Evolutionary conservation across 2,329 filamentous ascomycete genomes (phyloP).

Genomic region (Aspergillus candidus): DNA sequence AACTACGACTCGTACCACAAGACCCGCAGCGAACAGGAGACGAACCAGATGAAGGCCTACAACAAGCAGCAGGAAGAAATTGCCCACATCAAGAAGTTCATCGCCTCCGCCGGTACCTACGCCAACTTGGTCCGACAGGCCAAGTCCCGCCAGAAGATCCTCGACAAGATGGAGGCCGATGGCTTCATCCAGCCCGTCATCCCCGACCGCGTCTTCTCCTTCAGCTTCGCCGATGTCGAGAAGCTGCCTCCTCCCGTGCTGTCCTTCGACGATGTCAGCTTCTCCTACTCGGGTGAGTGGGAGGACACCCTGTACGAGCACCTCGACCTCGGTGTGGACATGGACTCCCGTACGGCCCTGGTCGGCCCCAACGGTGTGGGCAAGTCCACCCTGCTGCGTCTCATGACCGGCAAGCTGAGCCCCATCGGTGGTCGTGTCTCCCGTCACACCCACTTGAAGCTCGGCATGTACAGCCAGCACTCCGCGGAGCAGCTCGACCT

Average conservation of each 20-base stretch:
- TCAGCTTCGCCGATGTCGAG: slow-evolving; percentile 97
- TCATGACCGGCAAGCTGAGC: slow-evolving; percentile 93
- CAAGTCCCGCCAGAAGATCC: slow-evolving; percentile 98
- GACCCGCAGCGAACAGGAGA: slow-evolving; percentile 88
- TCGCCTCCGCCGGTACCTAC: slow-evolving; percentile 98
- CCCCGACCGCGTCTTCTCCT: slow-evolving; percentile 84
- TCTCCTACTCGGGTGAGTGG: slow-evolving; percentile 87
- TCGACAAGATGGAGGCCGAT: slow-evolving; percentile 99
- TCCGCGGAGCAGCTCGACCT: slow-evolving; percentile 96
- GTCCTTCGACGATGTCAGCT: slow-evolving; percentile 94
- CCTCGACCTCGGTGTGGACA: slow-evolving; percentile 97
- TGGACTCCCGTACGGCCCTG: slow-evolving; percentile 95
- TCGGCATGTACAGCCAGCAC: slow-evolving; percentile 97
- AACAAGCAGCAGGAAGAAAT: slow-evolving; percentile 99
- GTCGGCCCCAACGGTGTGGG: slow-evolving; percentile 99
- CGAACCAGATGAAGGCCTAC: slow-evolving; percentile 99
- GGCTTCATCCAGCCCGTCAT: slow-evolving; percentile 92
- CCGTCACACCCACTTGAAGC: slow-evolving; percentile 95
- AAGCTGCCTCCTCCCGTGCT: slow-evolving; percentile 97
- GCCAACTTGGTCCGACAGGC: slow-evolving; percentile 98
- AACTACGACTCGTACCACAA: slow-evolving; percentile 99
- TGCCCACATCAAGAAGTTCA: slow-evolving; percentile 99
- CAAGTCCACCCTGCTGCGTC: slow-evolving; percentile 90
- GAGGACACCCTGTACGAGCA: slow-evolving; percentile 94
- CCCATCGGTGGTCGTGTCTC: slow-evolving; percentile 76